These are phyloP conservation scores for Aspergillus hortae DNA, from an alignment of 2,329 filamentous ascomycete species.

Conservation along the genomic window DNA sequence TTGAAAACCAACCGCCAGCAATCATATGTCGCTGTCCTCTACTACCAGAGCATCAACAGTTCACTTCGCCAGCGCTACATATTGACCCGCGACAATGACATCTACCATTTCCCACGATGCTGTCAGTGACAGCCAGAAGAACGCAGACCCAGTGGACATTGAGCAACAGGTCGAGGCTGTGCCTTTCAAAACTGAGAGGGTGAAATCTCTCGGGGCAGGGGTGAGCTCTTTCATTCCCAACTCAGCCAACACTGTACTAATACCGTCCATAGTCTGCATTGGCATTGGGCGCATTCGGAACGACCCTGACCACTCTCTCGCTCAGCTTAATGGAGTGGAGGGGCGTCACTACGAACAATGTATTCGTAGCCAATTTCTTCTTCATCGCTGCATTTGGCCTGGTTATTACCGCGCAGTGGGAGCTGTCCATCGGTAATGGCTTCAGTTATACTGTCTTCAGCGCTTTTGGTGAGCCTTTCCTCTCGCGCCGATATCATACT, in stretches of 20 bases:
- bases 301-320: constrained; percentile 53
- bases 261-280: constrained; percentile 40
- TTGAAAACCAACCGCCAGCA: background rate
- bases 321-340: constrained; percentile 55
- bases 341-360: constrained; percentile 49
- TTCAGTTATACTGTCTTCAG: constrained; percentile 54
- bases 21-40: too few species aligned
- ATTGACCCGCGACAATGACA: background rate
- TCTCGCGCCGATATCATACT: background rate
- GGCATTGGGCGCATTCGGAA: constrained; percentile 53
- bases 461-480: constrained; percentile 45
- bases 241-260: background rate
- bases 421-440: constrained; percentile 50
- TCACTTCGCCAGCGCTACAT: background rate
- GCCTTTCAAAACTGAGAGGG: background rate
- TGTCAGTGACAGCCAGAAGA: constrained; percentile 7
- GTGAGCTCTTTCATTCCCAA: constrained; percentile 9
- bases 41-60: background rate
- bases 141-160: constrained; percentile 8
- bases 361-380: constrained; percentile 55
- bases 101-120: constrained; percentile 2
- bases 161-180: constrained; percentile 12
- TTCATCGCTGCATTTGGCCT: constrained; percentile 51
- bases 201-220: constrained; percentile 19
- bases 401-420: constrained; percentile 55